Base-by-base conservation (phyloP, 164 flowering plant genomes). In the Macadamia tetraphylla region DNA sequence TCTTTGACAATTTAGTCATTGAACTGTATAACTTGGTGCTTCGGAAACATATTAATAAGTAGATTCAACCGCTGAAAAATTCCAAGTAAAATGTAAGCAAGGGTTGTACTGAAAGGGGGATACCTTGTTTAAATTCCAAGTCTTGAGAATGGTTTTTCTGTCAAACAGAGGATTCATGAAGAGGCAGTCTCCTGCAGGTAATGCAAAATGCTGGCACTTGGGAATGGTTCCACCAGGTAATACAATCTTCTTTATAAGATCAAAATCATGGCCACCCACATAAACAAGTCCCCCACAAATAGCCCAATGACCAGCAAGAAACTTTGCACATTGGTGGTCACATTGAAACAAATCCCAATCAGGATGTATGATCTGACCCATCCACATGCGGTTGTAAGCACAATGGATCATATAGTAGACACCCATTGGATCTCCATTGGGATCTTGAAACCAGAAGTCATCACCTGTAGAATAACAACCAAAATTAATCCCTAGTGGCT, bases 261-360 rank as follows among this genome's bases (percentile, higher is more conserved):
- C 83, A 15, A 90, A 92, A 65, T 87, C 83, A 70, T 92, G 98
- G 4, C 83, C 78, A 2, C 88, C 91, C 0, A 91, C 83, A 61
- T 89, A 93, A 29, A 93, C 80, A 0, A 94, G 94, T 8, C 97
- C 92, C 1, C 95, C 98, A 67, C 91, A 89, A 65, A 93, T 89
- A 64, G 97, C 97, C 59, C 98, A 71, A 1, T 95, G 88, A 1
- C 86, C 95, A 10, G 97, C 93, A 51, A 89, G 97, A 65, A 81
- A 93, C 59, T 85, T 84, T 0, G 98, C 97, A 63, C 92, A 85
- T 0, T 48, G 29, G 67, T 93, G 98, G 66, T 88, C 89, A 0
- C 94, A 89, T 67, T 90, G 98, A 73, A 92, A 92, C 98, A 92
- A 90, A 68, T 90, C 98, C 98, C 96, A 92, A 74, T 92, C 98